Conservation (phyloP, 257 asterid genomes). For the Plantago ovata region DNA sequence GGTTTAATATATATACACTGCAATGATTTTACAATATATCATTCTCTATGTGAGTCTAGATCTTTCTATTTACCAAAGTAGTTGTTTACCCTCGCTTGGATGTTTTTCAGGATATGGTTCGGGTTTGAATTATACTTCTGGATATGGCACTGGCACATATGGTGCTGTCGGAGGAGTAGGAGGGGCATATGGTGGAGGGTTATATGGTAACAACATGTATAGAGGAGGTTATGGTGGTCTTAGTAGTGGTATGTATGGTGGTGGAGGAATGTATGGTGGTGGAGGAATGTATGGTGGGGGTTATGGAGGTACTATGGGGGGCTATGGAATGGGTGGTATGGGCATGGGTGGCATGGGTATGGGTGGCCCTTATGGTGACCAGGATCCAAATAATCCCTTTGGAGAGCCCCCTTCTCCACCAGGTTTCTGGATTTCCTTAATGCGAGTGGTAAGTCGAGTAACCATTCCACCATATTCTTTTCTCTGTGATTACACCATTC, state of each 20-base stretch:
- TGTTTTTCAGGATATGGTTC: slow-evolving; percentile 54
- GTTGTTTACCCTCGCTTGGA: slow-evolving; percentile 16
- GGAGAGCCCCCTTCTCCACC: slow-evolving; percentile 93
- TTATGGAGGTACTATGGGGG: slow-evolving; percentile 61
- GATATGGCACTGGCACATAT: slow-evolving; percentile 65
- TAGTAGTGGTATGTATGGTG: slow-evolving; percentile 80
- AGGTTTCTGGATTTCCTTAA: slow-evolving; percentile 77
- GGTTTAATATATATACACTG: too few species aligned
- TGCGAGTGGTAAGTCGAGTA: slow-evolving; percentile 75
- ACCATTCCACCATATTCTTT: not conserved
- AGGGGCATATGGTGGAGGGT: slow-evolving; percentile 63
- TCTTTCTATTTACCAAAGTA: slow-evolving; percentile 18
- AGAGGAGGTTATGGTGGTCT: slow-evolving; percentile 88
- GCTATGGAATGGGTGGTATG: slow-evolving; percentile 60
- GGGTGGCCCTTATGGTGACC: slow-evolving; percentile 65
- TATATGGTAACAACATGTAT: slow-evolving; percentile 83
- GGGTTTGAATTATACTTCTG: slow-evolving; percentile 52
- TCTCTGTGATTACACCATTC: not conserved
- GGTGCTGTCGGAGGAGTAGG: slow-evolving; percentile 61
- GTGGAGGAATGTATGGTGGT: slow-evolving; percentile 61
- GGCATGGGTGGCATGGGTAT: slow-evolving; percentile 16
- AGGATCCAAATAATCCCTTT: slow-evolving; percentile 92
- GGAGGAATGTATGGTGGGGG: slow-evolving; percentile 82
- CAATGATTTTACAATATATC: too few species aligned
- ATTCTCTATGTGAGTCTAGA: slow-evolving; percentile 2